Conservation (phyloP, 306 rosid genomes). For the Coriaria nepalensis region DNA sequence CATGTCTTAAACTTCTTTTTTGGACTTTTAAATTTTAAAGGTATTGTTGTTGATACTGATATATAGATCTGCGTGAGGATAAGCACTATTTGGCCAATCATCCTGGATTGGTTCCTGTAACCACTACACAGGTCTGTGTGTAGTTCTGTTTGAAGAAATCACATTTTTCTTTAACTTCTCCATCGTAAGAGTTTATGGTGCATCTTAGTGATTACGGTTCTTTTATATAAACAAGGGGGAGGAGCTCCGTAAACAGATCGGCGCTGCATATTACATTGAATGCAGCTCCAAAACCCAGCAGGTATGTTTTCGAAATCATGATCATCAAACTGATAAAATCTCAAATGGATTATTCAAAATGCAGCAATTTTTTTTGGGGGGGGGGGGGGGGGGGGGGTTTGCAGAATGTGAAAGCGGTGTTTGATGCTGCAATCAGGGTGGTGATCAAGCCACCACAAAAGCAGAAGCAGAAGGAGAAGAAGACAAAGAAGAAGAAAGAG, state of each 20-base stretch:
- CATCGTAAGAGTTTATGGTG: no score
- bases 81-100: conserved; percentile 77
- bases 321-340: no score
- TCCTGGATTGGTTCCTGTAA: conserved; percentile 80
- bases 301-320: conserved; percentile 17
- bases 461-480: conserved; percentile 19
- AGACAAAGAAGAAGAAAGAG: conserved; percentile 55
- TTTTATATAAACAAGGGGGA: conserved; percentile 47
- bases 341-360: no score
- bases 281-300: conserved; percentile 99
- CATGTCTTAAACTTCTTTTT: no score
- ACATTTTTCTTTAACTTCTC: no score
- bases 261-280: conserved; percentile 64
- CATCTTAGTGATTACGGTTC: neutral
- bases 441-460: conserved; percentile 88
- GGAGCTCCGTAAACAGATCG: conserved; percentile 84
- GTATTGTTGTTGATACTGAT: neutral
- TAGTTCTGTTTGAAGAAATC: neutral
- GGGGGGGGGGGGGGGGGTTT: no score
- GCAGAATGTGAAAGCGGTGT: conserved; percentile 89
- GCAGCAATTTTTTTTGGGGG: no score
- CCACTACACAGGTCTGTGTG: conserved; percentile 53
- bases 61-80: conserved; percentile 81
- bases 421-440: conserved; percentile 83
- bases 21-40: no score